Base-by-base conservation (phyloP, 352 stramenopile genomes). In the Peronospora destructor region DNA sequence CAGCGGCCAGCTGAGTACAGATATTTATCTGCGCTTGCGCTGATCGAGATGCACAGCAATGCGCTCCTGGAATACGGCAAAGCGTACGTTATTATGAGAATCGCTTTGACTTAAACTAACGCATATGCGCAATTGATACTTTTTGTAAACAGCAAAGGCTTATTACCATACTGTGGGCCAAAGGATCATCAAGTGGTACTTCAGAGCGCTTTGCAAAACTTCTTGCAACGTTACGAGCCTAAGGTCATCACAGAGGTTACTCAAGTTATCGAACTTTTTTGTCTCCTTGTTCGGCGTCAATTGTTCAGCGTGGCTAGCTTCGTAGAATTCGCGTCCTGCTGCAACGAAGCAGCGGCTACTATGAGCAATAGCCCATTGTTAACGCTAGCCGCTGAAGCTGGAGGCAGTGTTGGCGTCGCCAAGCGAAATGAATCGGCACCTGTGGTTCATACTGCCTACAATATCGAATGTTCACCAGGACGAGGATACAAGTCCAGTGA, bases 1-100 rank as follows among this genome's bases (percentile, higher is more conserved):
- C 80, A 94, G 37, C 72, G 83, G 17, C 79, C 83, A 6, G 71
- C 78, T 14, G 83, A 94, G 34, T 91, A 90, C 41, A 73, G 83
- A 7, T 94, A 88, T 55, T 59, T 94, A 4, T 85, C 81, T 30
- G 75, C 78, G 29, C 56, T 90, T 32, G 81, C 80, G 7, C 49
- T 94, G 34, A 68, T 94, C 11, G 81, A 94, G 44, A 89, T 90
- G 75, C 80, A 91, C 53, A 91, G 68, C 47, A 82, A 73, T 14
- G 50, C 67, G 10, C 56, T 91, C 13, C 43, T 87, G 12, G 62
- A 71, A 34, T 84, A 69, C 38, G 76, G 73, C 32, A 74, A 76
- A 68, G 59, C 76, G 61, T 84, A 73, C 23, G 69, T 77, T n/a
- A 3, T 10, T n/a, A 3, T 21, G 39, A 45, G 17, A 39, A 29